Evolutionary conservation across 2,329 filamentous ascomycete species (phyloP).

Genomic region (Periconia sp.): DNA sequence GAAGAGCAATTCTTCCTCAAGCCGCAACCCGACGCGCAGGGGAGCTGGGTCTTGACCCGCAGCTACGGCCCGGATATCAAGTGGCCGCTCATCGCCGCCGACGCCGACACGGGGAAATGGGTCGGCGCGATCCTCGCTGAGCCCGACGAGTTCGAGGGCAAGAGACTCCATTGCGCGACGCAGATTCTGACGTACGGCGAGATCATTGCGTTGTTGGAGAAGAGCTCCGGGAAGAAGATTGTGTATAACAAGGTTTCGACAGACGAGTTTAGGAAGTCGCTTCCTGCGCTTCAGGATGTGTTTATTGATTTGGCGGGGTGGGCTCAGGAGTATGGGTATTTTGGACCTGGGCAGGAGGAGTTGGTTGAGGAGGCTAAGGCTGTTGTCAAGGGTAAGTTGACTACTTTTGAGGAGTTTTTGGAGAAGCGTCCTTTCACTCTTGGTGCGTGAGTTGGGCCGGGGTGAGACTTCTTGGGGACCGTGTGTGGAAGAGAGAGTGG

Average conservation of each 20-base stretch:
- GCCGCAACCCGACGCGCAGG: conserved; percentile 32
- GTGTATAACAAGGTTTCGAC: conserved; percentile 13
- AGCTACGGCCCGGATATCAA: conserved; percentile 11
- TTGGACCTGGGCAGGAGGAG: conserved; percentile 34
- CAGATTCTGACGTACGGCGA: conserved; percentile 43
- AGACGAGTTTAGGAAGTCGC: conserved; percentile 10
- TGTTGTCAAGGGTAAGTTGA: conserved; percentile 32
- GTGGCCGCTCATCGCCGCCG: conserved; percentile 47
- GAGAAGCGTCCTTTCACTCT: conserved; percentile 25
- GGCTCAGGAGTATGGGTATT: conserved; percentile 40
- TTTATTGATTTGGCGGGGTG: conserved; percentile 13
- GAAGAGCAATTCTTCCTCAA: conserved; percentile 22
- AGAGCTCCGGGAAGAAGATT: conserved; percentile 40
- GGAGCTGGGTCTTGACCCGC: conserved; percentile 25
- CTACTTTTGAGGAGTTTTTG: conserved; percentile 44
- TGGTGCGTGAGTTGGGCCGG: not conserved
- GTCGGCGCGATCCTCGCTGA: conserved; percentile 43
- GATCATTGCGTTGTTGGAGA: conserved; percentile 42
- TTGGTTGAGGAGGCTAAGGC: conserved; percentile 32
- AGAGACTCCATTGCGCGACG: conserved; percentile 46
- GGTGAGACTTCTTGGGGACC: no score
- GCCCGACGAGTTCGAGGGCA: conserved; percentile 44
- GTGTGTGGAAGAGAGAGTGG: no score
- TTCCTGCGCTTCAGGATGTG: conserved; percentile 2
- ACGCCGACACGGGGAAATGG: conserved; percentile 44